Base-by-base conservation (phyloP, 495 filamentous ascomycete species). In the Xylaria venustula region DNA sequence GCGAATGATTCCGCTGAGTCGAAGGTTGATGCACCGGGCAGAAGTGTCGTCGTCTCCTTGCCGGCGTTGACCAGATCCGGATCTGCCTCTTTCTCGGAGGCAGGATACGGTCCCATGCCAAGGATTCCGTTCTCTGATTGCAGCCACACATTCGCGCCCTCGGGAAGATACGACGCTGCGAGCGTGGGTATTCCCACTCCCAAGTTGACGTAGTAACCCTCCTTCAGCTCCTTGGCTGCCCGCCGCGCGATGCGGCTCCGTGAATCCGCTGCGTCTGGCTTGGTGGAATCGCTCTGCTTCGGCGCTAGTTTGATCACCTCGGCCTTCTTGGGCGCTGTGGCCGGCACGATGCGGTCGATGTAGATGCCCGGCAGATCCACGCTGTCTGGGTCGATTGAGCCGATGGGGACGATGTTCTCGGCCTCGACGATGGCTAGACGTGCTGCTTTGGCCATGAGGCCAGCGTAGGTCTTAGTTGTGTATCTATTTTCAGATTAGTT, bases 201-300 rank as follows among this genome's bases (percentile, higher is more conserved):
- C 0, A 88, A 73, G 65, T 88, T 88, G n/a, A 85, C 85, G 65
- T 88, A 88, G 67, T 73, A 87, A 9, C 86, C 86, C 45, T 85
- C 72, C 69, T 83, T 85, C 44, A 88, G 75, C 68, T 88, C 85
- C 69, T 84, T 82, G 0, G 84, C 81, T 14, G 85, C 85, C 28
- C 86, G 70, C 37, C 75, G 75, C 0, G 85, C 85, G 54, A 88
- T 88, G 42, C 85, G 76, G 62, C 83, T 78, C 30, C 85, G 69
- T 53, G 81, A 74, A 22, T 70, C 64, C 9, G 73, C 72, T 19
- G 79, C 71, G 4, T 62, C 53, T 2, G 59, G 52, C 49, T 69
- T 61, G 4, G 36, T 14, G 1, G 67, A 67, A 0, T 58, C 54
- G 32, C 69, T 62, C 8, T 66, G 55, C 15, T 44, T 15, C 25